Evolutionary conservation across 176 grass and related monocot species (phyloP), one percentile per base, ranked within the genome.

Genomic region (Aegilops sharonensis): DNA sequence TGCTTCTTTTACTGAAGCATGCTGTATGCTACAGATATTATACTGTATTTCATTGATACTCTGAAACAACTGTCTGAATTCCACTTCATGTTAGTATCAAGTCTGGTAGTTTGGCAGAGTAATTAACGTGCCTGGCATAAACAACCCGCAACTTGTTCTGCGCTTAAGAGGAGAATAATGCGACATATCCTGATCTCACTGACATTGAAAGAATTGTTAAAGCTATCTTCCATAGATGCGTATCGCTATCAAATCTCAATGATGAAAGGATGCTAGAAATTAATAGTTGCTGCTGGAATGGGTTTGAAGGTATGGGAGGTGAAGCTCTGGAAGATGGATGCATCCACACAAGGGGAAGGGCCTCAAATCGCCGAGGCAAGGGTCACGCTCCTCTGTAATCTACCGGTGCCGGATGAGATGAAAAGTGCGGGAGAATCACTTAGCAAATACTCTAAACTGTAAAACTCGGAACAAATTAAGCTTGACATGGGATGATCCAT

Each of bases 301-400:
- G 21, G 20, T 62, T 62, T 52, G 17, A 73, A 98, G 95, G 95
- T 98, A 24, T 94, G 91, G 95, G 91, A 89, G 86, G 91, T 98
- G 3, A 91, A 89, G 23, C 68, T 98, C 1, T 93, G 83, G 89
- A 95, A 92, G 87, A 89, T 95, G 82, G 81, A 90, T 62, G 10
- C 78, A 4, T 79, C 77, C 21, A 86, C 85, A 1, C 8, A 77
- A 5, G 86, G 91, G 39, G 87, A 91, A 62, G 88, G 78, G 0
- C 45, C 72, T 87, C 77, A 93, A 17, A 68, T 93, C 18, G 84
- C 91, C 5, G 92, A 92, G 32, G 82, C 93, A 24, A 90, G 85
- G 56, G 86, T 93, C 57, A 93, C 93, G 0, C 91, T 98, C 23
- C 31, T 98, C 2, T 79, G 80, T 3, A 95, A 93, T 60, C 52